Evolutionary conservation across 1,139 yeast genomes (phyloP).

Genomic region (Hyphopichia fennica): DNA sequence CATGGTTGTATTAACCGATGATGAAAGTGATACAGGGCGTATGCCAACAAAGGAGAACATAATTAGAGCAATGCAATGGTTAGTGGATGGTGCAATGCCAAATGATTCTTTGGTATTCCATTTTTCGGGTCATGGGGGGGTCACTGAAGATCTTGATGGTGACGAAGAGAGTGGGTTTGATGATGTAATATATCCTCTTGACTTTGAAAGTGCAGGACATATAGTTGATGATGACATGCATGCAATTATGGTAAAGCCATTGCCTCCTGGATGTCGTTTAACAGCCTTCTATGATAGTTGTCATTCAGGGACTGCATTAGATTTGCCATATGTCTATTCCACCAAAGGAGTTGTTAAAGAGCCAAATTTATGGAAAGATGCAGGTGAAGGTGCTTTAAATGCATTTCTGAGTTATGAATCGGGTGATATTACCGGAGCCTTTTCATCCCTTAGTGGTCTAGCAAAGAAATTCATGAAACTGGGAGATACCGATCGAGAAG

Average conservation of each 20-base stretch:
- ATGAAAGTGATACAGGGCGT: slow-evolving; percentile 58
- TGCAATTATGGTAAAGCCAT: slow-evolving; percentile 71
- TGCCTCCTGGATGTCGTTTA: slow-evolving; percentile 79
- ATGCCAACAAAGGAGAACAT: slow-evolving; percentile 80
- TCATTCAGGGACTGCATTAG: slow-evolving; percentile 90
- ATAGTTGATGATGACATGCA: slow-evolving; percentile 86
- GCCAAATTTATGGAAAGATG: slow-evolving; percentile 82
- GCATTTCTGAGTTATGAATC: slow-evolving; percentile 72
- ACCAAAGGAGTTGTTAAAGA: slow-evolving; percentile 91
- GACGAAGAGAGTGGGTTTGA: slow-evolving; percentile 92
- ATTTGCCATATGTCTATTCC: slow-evolving; percentile 84
- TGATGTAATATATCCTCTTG: slow-evolving; percentile 90
- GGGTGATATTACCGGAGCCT: slow-evolving; percentile 64
- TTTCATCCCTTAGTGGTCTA: slow-evolving; percentile 44
- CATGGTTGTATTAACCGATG: slow-evolving; percentile 83
- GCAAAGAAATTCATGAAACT: slow-evolving; percentile 42
- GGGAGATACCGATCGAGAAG: slow-evolving; percentile 25
- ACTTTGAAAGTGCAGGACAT: slow-evolving; percentile 71
- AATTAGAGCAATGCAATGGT: slow-evolving; percentile 87
- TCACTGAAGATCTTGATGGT: slow-evolving; percentile 74
- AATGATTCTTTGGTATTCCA: slow-evolving; percentile 85
- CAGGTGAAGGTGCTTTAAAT: slow-evolving; percentile 71
- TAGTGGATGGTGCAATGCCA: slow-evolving; percentile 75
- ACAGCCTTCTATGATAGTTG: slow-evolving; percentile 92
- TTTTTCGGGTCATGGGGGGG: slow-evolving; percentile 94